Evolutionary conservation across 2,329 filamentous ascomycete genomes (phyloP).

Genomic region (Hortaea sp.): DNA sequence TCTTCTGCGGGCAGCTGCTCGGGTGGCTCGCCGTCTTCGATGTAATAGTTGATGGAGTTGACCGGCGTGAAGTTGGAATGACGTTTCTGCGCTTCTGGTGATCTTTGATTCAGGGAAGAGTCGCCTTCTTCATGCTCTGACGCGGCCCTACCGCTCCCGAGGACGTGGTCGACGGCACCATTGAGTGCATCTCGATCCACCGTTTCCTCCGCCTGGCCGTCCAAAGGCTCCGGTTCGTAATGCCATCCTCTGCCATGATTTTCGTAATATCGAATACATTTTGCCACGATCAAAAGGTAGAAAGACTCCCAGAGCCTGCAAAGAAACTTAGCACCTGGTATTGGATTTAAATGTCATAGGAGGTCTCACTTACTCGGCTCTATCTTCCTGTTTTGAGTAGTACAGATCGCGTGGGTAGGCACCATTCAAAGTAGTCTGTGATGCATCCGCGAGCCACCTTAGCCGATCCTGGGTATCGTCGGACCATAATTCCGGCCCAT

Average conservation of each 20-base stretch:
- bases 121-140: not conserved
- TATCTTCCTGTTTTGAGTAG: not conserved
- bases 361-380: not conserved
- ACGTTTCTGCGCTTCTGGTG: not conserved
- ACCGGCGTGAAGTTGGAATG: not conserved
- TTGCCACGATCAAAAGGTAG: not conserved
- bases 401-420: not conserved
- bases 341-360: not conserved
- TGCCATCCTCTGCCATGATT: slow-evolving; percentile 1
- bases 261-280: slow-evolving; percentile 2
- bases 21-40: not conserved
- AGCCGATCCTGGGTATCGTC: not conserved
- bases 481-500: not conserved
- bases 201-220: not conserved
- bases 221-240: not conserved
- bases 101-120: not conserved
- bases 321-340: not conserved
- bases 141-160: not conserved
- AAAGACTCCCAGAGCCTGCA: slow-evolving; percentile 1
- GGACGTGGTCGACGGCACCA: not conserved
- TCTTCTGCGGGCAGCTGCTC: not conserved
- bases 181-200: not conserved
- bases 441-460: not conserved
- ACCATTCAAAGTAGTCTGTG: not conserved
- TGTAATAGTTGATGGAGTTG: not conserved